Percentiles rank a stretch among this genome's conserved stretches.
phyloP scores from a whole-genome alignment of 2,329 filamentous ascomycete species.

The Arthroderma sp. region DNA sequence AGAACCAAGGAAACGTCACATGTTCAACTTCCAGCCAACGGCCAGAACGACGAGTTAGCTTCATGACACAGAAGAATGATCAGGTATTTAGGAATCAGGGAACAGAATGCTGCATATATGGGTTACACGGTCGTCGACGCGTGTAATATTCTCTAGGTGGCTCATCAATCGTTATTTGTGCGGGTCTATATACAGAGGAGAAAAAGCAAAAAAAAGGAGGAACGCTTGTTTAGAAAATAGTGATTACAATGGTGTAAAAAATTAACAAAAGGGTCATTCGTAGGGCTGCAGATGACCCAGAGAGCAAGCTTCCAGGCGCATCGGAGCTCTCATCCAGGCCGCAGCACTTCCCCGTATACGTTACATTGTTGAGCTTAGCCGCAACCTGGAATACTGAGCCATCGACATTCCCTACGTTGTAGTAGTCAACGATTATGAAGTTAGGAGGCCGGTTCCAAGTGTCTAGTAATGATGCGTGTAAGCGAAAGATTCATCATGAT shows the following conservation, averaged over 20 bases:
- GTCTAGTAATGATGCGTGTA: conserved; percentile 21
- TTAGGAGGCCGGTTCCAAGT: conserved; percentile 59
- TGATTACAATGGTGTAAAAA: not conserved
- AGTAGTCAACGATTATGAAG: conserved; percentile 73
- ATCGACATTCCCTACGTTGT: conserved; percentile 54
- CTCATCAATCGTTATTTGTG: not conserved
- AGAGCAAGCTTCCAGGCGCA: conserved; percentile 1
- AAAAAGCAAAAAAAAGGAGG: not conserved
- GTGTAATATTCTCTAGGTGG: too few relatives aligned
- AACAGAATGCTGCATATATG: too few relatives aligned
- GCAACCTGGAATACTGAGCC: conserved; percentile 70
- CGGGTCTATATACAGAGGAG: not conserved
- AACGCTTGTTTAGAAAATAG: not conserved
- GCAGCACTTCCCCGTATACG: conserved; percentile 41
- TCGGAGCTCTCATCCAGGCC: conserved; percentile 11
- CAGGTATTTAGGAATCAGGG: too few relatives aligned
- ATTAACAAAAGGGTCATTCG: not conserved
- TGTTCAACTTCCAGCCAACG: too few relatives aligned
- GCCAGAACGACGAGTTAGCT: too few relatives aligned
- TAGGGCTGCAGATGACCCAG: not conserved
- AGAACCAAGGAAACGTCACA: too few relatives aligned
- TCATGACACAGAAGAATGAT: too few relatives aligned
- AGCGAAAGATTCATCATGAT: conserved; percentile 7
- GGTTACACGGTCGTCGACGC: too few relatives aligned
- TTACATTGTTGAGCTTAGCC: conserved; percentile 58